Conservation (phyloP, 352 stramenopile species). For the Globisporangium carolinianum region DNA sequence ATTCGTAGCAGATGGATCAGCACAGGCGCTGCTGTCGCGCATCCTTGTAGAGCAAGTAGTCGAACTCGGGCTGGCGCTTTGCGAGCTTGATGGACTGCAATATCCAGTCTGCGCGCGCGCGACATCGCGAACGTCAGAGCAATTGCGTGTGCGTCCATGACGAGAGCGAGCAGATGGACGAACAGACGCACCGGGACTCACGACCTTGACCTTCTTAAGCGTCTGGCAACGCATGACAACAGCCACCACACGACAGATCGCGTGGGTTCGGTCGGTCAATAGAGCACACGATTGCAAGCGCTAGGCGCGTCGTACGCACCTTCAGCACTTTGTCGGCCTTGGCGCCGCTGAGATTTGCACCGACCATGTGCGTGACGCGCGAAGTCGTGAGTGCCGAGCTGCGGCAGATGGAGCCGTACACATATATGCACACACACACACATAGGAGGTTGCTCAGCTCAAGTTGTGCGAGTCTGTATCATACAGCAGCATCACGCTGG, state of each 20-base stretch:
- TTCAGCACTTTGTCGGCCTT: conserved; percentile 71
- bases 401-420: not conserved
- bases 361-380: conserved; percentile 79
- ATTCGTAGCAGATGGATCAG: not conserved
- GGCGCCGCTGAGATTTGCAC: conserved; percentile 61
- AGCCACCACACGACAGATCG: not conserved
- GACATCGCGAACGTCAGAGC: too few relatives aligned
- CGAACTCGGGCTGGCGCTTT: conserved; percentile 58
- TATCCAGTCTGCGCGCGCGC: conserved; percentile 47
- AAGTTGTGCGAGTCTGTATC: too few relatives aligned
- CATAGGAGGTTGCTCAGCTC: too few relatives aligned
- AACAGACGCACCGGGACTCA: conserved; percentile 39
- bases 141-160: not conserved
- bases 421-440: too few relatives aligned
- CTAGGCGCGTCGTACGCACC: conserved; percentile 17
- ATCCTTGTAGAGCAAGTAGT: conserved; percentile 74
- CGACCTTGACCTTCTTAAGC: conserved; percentile 53
- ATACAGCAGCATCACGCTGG: too few relatives aligned
- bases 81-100: conserved; percentile 61
- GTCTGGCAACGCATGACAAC: conserved; percentile 21
- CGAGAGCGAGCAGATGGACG: not conserved
- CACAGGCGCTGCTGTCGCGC: conserved; percentile 4
- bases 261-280: too few relatives aligned
- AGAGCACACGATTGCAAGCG: too few relatives aligned
- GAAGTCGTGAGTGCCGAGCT: conserved; percentile 34